Evolutionary conservation across 768 basidiomycete species (phyloP), one percentile per base, ranked within the genome.

Genomic region (Sporobolomyces roseus): DNA sequence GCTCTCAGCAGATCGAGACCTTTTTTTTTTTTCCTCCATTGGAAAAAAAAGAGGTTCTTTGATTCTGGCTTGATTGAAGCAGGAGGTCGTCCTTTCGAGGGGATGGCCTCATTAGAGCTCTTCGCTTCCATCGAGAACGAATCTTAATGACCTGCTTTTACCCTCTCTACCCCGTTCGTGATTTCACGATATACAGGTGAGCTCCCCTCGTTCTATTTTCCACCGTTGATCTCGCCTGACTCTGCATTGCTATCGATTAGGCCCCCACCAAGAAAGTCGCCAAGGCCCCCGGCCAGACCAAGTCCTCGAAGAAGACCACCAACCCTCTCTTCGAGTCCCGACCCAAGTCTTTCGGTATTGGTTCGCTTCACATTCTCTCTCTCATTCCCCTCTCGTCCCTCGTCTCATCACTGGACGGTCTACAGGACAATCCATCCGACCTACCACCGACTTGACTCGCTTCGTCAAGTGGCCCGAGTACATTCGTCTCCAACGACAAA

Each of bases 401-500:
- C 29, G 48, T 10, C n/a, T 25, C 65, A 0, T 10, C 23, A 25
- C 14, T 49, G n/a, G 23, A n/a, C 1, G 29, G 29, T 21, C 2
- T 41, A 13, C 74, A 94, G 94, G 94, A 77, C 91, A 93, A 82
- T 91, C 94, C 81, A 85, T 97, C 76, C 90, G 88, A 76, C 93
- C 88, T 77, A 85, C 84, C 79, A 85, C 85, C 63, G 94, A 98
- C 81, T 81, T 97, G 74, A 94, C 91, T 66, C 90, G 93, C 79
- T 97, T 97, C 83, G 90, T 97, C 82, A 97, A 96, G 81, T 99
- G 94, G 94, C 94, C 94, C 75, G 91, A 93, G 83, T 98, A 98
- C 78, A 86, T 98, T 75, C 91, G 93, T 78, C 88, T 98, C 52
- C 94, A 98, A 79, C 87, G 94, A 79, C 93, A 97, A 82, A 97